Evolutionary conservation across 108 stramenopile species (phyloP).

Genomic region (Cyclotella baltica): DNA sequence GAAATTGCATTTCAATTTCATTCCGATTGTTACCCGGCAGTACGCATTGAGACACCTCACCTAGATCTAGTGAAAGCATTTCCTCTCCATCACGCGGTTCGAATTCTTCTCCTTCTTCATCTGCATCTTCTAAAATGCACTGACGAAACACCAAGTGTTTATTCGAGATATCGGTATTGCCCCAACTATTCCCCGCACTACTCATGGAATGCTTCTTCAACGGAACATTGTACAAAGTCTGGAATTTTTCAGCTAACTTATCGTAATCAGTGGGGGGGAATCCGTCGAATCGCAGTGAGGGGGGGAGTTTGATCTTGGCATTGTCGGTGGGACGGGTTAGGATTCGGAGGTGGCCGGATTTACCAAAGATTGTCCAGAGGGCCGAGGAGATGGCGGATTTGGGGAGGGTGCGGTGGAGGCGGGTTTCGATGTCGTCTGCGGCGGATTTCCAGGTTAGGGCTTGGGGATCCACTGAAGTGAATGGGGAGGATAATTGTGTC

Average conservation of each 20-base stretch:
- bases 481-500: no score
- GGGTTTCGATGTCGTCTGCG: slow-evolving; percentile 58
- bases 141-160: slow-evolving; percentile 85
- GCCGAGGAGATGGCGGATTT: slow-evolving; percentile 57
- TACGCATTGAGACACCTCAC: slow-evolving; percentile 89
- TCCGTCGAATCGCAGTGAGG: slow-evolving; percentile 85
- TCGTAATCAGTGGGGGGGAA: slow-evolving; percentile 77
- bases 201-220: slow-evolving; percentile 72
- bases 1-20: slow-evolving; percentile 92
- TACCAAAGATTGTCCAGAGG: slow-evolving; percentile 85
- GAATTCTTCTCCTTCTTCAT: slow-evolving; percentile 90
- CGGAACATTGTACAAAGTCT: slow-evolving; percentile 59
- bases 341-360: slow-evolving; percentile 77
- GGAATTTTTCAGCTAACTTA: slow-evolving; percentile 42
- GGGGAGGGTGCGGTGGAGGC: slow-evolving; percentile 48
- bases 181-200: slow-evolving; percentile 78
- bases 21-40: slow-evolving; percentile 91
- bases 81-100: slow-evolving; percentile 87
- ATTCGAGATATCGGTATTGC: slow-evolving; percentile 70
- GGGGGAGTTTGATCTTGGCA: slow-evolving; percentile 44
- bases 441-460: slow-evolving; percentile 88
- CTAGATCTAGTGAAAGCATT: slow-evolving; percentile 85
- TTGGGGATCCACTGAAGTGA: slow-evolving; percentile 55
- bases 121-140: slow-evolving; percentile 81
- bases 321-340: slow-evolving; percentile 45